Evolutionary conservation across 768 basidiomycete genomes (phyloP), one percentile per base, ranked within the genome.

Genomic region (Xerocomellus amylosporus): DNA sequence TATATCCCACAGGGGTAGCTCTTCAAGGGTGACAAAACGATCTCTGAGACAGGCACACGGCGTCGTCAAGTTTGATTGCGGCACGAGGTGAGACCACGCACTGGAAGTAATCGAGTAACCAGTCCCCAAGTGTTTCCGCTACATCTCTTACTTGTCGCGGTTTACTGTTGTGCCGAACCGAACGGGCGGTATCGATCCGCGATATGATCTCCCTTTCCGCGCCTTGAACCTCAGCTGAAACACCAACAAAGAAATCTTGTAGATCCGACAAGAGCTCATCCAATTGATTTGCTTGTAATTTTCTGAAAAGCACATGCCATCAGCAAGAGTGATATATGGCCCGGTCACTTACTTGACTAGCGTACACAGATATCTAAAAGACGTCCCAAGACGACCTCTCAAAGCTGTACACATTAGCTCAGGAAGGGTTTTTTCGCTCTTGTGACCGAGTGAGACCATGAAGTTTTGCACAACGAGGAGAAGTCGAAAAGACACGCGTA

Each of bases 1-100:
- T 9, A 89, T 68, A 51, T 86, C 83, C 82, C 85, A 90, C 28
- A 91, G 69, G 14, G 71, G 67, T 2, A 69, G 55, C 6, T 78
- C 76, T 51, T 87, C 86, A 0, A 83, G 72, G 4, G 79, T 74
- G 14, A 71, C 56, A 10, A 82, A 57, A 14, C 74, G 68, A 8
- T 67, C 66, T 47, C 85, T 87, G 58, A 10, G 28, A 46, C 46
- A 55, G 41, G 31, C 39, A 49, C 37, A 8, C 2, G 2, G 2
- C 24, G 24, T 24, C 30, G 26, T 61, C 31, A 46, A 8, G 6
- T 50, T 33, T 55, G 6, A 22, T 36, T 28, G 3, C 17, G 10
- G 2, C 5, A 24, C 33, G 44, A 30, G 28, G 39, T 22, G 13
- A 50, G 42, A 17, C 31, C 14, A 65, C 78, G 28, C 56, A 85